phyloP scores from a whole-genome alignment of 768 basidiomycete species.

The Mycena olivaceomarginata region DNA sequence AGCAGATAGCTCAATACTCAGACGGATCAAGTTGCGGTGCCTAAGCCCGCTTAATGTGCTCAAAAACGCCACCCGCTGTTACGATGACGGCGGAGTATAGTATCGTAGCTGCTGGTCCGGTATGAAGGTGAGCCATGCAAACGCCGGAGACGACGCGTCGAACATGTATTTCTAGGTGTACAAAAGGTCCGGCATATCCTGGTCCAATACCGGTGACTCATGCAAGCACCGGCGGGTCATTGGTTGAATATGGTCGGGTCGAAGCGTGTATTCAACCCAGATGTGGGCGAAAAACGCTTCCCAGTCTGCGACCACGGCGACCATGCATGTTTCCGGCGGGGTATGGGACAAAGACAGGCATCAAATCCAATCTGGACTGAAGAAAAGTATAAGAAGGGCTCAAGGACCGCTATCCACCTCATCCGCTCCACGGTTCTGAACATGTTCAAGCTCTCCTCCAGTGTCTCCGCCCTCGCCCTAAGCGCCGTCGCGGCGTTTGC shows the following conservation, averaged over 20 bases:
- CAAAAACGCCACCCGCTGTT: not conserved
- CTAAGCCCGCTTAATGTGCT: no score
- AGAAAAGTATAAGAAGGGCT: conserved; percentile 3
- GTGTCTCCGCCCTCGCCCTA: not conserved
- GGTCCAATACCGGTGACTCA: not conserved
- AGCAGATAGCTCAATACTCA: no score
- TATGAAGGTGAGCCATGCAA: not conserved
- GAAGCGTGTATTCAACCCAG: not conserved
- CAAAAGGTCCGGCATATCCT: not conserved
- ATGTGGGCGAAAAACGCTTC: no score
- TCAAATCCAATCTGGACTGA: not conserved
- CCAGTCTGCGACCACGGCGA: not conserved
- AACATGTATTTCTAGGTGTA: not conserved
- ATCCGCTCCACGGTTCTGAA: conserved; percentile 1
- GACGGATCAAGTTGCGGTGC: no score
- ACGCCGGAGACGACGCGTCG: not conserved
- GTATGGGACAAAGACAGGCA: not conserved
- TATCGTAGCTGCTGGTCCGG: not conserved
- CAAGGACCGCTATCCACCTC: not conserved
- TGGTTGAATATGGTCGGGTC: not conserved
- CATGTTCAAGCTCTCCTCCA: conserved; percentile 6
- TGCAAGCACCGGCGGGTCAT: not conserved
- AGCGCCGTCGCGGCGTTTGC: conserved; percentile 4
- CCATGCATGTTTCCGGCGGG: not conserved
- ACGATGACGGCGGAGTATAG: not conserved